Conservation (phyloP, 1,284 basidiomycete genomes). For the Hymenochaete sp. region DNA sequence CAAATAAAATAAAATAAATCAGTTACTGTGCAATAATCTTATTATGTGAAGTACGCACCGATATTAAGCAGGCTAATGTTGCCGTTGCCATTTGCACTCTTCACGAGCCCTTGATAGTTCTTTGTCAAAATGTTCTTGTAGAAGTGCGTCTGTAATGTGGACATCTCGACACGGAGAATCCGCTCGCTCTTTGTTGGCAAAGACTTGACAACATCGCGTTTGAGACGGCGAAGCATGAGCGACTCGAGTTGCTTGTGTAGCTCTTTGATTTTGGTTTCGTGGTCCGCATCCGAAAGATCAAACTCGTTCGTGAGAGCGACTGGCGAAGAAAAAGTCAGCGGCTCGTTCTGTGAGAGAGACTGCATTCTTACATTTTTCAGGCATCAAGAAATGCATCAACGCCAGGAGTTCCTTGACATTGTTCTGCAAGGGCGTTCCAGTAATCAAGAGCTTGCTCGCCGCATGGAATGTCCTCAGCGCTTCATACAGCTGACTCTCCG, state of each 20-base stretch:
- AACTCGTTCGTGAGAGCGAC: conserved; percentile 87
- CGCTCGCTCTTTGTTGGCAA: conserved; percentile 97
- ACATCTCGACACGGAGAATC: conserved; percentile 97
- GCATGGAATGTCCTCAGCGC: conserved; percentile 85
- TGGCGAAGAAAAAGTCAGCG: conserved; percentile 27
- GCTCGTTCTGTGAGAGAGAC: conserved; percentile 8
- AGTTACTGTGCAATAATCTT: conserved; percentile 21
- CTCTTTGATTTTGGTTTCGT: conserved; percentile 91
- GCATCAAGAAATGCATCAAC: conserved; percentile 98
- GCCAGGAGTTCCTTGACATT: conserved; percentile 97
- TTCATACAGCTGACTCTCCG: conserved; percentile 95
- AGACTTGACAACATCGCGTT: conserved; percentile 96
- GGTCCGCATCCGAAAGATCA: conserved; percentile 87
- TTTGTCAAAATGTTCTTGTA: conserved; percentile 99
- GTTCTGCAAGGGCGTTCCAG: conserved; percentile 97
- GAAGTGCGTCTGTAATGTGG: conserved; percentile 92
- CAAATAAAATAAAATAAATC: conserved; percentile 6
- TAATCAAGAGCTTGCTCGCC: conserved; percentile 91
- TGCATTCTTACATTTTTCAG: conserved; percentile 76
- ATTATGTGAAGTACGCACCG: conserved; percentile 33
- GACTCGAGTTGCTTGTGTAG: conserved; percentile 90
- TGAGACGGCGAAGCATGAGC: conserved; percentile 91
- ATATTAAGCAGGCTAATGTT: conserved; percentile 93
- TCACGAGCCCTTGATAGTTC: conserved; percentile 91
- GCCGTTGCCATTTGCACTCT: conserved; percentile 75